Percentiles rank a stretch among this genome's conserved stretches.
Conservation (phyloP, 2,329 filamentous ascomycete genomes). For the Bipolaris victoriae region DNA sequence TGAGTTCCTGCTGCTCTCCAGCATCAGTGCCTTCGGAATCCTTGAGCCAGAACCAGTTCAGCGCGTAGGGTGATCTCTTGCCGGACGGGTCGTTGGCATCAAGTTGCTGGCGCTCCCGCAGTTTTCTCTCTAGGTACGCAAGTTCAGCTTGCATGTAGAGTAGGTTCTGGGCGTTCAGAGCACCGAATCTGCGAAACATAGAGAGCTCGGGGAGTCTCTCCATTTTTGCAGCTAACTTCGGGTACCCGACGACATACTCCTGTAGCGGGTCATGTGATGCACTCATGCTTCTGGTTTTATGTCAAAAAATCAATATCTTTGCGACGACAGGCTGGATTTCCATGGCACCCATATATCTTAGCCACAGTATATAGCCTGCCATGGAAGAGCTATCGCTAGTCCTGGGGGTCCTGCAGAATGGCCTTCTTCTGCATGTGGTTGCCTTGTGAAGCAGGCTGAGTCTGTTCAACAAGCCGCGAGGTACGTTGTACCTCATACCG, state of each 20-base stretch:
- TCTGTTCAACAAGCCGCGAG: no score
- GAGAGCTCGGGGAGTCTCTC: conserved; percentile 3
- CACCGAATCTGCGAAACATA: conserved; percentile 16
- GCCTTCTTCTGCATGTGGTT: not conserved
- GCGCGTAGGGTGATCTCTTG: not conserved
- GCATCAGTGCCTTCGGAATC: not conserved
- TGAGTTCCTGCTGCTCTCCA: not conserved
- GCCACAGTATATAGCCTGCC: not conserved
- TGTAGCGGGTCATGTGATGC: not conserved
- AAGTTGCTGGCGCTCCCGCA: not conserved
- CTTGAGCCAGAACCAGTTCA: not conserved
- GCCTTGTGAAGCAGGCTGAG: not conserved
- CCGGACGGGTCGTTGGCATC: not conserved
- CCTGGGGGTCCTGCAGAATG: not conserved
- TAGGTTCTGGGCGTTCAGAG: conserved; percentile 16
- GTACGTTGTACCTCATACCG: not conserved
- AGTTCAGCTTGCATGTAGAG: conserved; percentile 18
- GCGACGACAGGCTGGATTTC: not conserved
- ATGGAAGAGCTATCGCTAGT: no score
- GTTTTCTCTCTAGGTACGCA: not conserved
- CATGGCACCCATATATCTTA: not conserved
- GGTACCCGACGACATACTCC: conserved; percentile 5
- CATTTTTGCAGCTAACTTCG: conserved; percentile 11
- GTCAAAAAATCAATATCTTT: not conserved
- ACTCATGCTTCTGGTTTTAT: not conserved